A percentile compares a stretch with the other conserved stretches of the same genome.
Evolutionary conservation across 140 eudicot species (phyloP).

Genomic region (Flaveria floridana): DNA sequence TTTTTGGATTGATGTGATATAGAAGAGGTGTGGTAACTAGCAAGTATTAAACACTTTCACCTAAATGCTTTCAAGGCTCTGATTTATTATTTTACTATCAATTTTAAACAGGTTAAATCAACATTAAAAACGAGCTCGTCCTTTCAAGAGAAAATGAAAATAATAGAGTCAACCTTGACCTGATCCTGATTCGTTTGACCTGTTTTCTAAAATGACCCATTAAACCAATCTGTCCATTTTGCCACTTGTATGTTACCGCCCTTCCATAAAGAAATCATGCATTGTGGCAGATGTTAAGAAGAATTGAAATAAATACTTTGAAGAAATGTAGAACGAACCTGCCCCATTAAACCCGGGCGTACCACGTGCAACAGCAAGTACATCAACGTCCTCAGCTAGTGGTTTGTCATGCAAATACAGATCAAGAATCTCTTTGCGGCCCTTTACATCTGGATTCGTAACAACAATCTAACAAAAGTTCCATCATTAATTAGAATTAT

Average conservation of each 20-base stretch:
- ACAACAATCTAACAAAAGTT: constrained; percentile 69
- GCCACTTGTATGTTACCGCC: not conserved
- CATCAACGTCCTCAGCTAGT: constrained; percentile 76
- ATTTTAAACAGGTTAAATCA: not conserved
- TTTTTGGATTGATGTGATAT: not conserved
- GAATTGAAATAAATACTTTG: not conserved
- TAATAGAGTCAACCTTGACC: not conserved
- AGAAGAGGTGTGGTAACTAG: not conserved
- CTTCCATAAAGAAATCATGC: no score
- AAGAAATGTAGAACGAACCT: constrained; percentile 40
- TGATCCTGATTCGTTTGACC: not conserved
- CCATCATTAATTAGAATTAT: constrained; percentile 12
- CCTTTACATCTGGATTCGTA: constrained; percentile 91
- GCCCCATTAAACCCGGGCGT: constrained; percentile 99
- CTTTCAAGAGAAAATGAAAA: not conserved
- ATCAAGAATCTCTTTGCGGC: constrained; percentile 92
- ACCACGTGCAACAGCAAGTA: constrained; percentile 88
- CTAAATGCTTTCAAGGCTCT: constrained; percentile 6
- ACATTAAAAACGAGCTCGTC: not conserved
- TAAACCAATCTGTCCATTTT: not conserved
- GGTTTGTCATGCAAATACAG: constrained; percentile 91
- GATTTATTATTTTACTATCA: not conserved
- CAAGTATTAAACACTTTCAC: not conserved
- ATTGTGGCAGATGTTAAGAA: not conserved
- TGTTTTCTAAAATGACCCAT: not conserved